Percentiles rank a stretch among this genome's conserved stretches.
phyloP scores from a whole-genome alignment of 2,329 filamentous ascomycete genomes.

The Neonectria coccinea region DNA sequence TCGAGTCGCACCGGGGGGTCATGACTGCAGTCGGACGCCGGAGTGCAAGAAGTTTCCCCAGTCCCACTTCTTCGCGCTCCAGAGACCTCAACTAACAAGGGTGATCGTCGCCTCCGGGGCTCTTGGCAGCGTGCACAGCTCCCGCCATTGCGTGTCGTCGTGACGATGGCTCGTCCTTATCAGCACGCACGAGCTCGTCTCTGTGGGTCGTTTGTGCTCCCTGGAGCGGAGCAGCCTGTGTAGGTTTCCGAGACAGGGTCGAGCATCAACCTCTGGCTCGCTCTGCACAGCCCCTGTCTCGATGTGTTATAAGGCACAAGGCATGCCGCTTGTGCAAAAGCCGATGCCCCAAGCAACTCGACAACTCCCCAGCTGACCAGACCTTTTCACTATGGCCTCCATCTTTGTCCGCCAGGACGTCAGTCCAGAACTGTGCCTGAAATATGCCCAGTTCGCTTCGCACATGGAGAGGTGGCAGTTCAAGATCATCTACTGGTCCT shows the following conservation, averaged over 20 bases:
- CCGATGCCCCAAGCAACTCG: conserved; percentile 1
- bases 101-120: conserved; percentile 38
- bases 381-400: conserved; percentile 32
- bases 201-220: conserved; percentile 29
- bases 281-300: conserved; percentile 21
- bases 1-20: not conserved
- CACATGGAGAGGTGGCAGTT: conserved; percentile 57
- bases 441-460: conserved; percentile 59
- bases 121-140: conserved; percentile 41
- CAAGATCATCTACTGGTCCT: conserved; percentile 59
- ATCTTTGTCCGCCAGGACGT: conserved; percentile 34
- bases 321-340: conserved; percentile 10
- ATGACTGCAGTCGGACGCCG: not conserved
- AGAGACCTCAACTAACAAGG: conserved; percentile 34
- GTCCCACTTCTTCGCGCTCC: conserved; percentile 22
- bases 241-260: conserved; percentile 23
- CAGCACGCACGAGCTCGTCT: conserved; percentile 22
- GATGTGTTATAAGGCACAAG: conserved; percentile 21
- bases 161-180: conserved; percentile 30
- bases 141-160: conserved; percentile 42
- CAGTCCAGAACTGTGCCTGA: conserved; percentile 48
- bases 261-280: not conserved
- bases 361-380: not conserved
- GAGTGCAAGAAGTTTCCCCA: conserved; percentile 13
- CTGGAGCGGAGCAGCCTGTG: conserved; percentile 12